Conservation (phyloP, 108 stramenopile genomes). For the Tribonema minus region DNA sequence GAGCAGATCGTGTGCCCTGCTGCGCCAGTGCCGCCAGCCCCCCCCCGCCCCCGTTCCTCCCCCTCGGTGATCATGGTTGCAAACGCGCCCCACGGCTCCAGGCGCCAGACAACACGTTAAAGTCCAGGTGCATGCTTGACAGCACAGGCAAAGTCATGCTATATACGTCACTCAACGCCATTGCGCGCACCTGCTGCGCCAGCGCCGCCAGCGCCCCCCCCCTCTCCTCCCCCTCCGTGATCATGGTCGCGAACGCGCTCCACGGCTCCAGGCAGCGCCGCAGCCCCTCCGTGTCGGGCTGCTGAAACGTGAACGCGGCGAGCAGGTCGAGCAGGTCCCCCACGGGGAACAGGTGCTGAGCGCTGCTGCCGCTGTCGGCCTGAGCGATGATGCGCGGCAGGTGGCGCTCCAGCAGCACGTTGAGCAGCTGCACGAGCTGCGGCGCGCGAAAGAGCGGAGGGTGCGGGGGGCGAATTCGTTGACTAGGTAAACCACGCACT, state of each 20-base stretch:
- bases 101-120: no score
- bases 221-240: conserved; percentile 13
- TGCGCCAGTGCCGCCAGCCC: no score
- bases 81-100: conserved; percentile 17
- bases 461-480: not conserved
- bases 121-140: no score
- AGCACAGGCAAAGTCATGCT: no score
- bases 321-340: conserved; percentile 18
- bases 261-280: conserved; percentile 24
- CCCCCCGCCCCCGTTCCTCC: not conserved
- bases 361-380: not conserved
- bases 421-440: conserved; percentile 25
- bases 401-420: conserved; percentile 15
- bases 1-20: no score
- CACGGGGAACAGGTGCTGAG: not conserved
- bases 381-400: not conserved
- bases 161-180: no score
- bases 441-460: not conserved
- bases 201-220: not conserved
- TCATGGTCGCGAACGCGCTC: conserved; percentile 11
- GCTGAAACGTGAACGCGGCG: conserved; percentile 31
- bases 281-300: conserved; percentile 11
- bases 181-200: no score
- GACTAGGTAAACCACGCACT: no score
- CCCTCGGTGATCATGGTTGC: conserved; percentile 9